These are phyloP conservation scores for Apocynum venetum DNA, from an alignment of 257 asterid genomes.

Conservation along the genomic window DNA sequence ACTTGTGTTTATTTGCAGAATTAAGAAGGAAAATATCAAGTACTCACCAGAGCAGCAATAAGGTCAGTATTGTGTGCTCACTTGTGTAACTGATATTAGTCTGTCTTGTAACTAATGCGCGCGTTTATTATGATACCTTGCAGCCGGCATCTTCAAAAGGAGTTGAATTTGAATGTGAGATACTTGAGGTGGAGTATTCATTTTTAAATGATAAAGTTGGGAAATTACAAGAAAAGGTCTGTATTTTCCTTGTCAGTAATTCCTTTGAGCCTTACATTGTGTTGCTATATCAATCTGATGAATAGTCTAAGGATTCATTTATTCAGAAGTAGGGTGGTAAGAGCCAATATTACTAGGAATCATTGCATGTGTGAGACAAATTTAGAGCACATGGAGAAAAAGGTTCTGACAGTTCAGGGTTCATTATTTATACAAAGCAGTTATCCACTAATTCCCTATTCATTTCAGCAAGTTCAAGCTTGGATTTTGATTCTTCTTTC, in stretches of 20 bases:
- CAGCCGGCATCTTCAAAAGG: constrained; percentile 71
- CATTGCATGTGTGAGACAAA: not conserved
- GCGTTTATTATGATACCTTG: constrained; percentile 19
- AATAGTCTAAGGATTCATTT: not conserved
- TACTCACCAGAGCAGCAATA: constrained; percentile 42
- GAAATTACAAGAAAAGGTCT: constrained; percentile 77
- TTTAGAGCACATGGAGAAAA: not conserved
- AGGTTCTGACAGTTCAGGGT: not conserved
- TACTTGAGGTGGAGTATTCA: constrained; percentile 82
- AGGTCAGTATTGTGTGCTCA: constrained; percentile 46
- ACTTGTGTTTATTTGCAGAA: constrained; percentile 39
- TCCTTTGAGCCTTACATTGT: not conserved
- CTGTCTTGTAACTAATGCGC: constrained; percentile 17
- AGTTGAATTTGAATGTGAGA: constrained; percentile 69
- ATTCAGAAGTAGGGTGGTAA: not conserved
- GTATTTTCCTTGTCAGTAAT: not conserved
- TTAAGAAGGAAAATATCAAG: constrained; percentile 61
- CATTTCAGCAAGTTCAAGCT: not conserved
- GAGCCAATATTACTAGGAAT: not conserved
- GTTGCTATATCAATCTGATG: not conserved
- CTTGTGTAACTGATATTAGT: constrained; percentile 18
- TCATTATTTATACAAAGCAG: not conserved
- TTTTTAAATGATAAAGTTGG: constrained; percentile 68
- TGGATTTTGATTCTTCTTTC: not conserved
- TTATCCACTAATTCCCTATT: not conserved